Base-by-base conservation (phyloP, 2,329 filamentous ascomycete genomes). In the Helminthosporium solani region DNA sequence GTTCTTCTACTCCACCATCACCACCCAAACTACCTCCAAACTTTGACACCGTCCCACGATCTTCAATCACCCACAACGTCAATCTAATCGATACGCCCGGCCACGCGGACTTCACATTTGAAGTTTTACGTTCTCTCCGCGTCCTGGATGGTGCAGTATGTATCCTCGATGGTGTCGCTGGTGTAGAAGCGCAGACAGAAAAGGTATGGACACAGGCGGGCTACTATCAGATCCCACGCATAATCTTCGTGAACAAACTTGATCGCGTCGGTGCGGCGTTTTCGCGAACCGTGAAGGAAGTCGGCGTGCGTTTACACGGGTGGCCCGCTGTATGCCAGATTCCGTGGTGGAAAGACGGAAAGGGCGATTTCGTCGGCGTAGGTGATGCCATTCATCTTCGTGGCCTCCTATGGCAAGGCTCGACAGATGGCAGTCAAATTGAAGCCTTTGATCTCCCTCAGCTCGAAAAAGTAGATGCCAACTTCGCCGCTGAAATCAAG, bases 101-200 rank as follows among this genome's bases (percentile, higher is more conserved):
- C 1, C 94, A 99, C 65, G 91, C 95, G 18, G 94, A 99, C 68
- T 99, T 99, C 61, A 90, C 92, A 0, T 97, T 97, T 63, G 94
- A 99, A 68, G 94, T 97, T 2, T 81, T 96, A 55, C 84, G 94
- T 11, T 97, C 92, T 25, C 76, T 97, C 6, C 85, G 90, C 16
- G 87, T 96, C 27, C 78, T 96, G 0, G 90, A 96, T 64, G 90
- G 90, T 4, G 90, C 90, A 1, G 85, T 96, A n/a, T 95, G 90
- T 61, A 91, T 96, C 60, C 83, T 96, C 7, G 90, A 96, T 66
- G 90, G 88, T 0, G 90, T 96, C 30, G 90, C 92, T 50, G 90
- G 90, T 1, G 94, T 99, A 18, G 94, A 99, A 71, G 92, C 94
- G 1, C 94, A 97, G 67, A 97, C 94, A 0, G 94, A 99, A 67